Percentiles rank a stretch among this genome's conserved stretches.
phyloP scores from a whole-genome alignment of 805 yeast genomes.

The Wickerhamiella domercqiae region DNA sequence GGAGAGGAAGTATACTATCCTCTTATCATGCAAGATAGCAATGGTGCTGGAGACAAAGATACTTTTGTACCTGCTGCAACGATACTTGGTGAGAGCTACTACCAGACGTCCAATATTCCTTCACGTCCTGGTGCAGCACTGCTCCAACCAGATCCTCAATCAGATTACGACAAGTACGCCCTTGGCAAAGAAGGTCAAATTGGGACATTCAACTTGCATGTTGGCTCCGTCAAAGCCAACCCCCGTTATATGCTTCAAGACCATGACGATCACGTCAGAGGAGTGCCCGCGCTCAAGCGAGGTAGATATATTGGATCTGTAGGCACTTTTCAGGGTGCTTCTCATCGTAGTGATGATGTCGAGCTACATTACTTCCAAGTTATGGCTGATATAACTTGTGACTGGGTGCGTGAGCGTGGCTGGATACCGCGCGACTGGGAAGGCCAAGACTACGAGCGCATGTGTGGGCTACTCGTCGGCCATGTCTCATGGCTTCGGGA shows the following conservation, averaged over 20 bases:
- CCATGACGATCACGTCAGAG: slow-evolving; percentile 8
- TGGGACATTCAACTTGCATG: slow-evolving; percentile 12
- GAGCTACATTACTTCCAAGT: slow-evolving; percentile 12
- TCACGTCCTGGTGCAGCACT: slow-evolving; percentile 25
- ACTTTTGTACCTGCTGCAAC: slow-evolving; percentile 60
- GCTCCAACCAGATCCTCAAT: slow-evolving; percentile 57
- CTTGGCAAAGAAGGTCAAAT: slow-evolving; percentile 1
- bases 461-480: slow-evolving; percentile 9
- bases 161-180: slow-evolving; percentile 30
- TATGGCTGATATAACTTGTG: slow-evolving; percentile 13
- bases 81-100: slow-evolving; percentile 42
- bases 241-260: slow-evolving; percentile 11
- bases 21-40: slow-evolving; percentile 42
- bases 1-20: slow-evolving; percentile 49
- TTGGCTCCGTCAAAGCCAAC: slow-evolving; percentile 16
- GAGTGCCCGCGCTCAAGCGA: slow-evolving; percentile 9
- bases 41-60: slow-evolving; percentile 76
- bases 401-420: slow-evolving; percentile 10
- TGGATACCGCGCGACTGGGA: slow-evolving; percentile 12
- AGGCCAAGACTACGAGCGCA: slow-evolving; percentile 6
- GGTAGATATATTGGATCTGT: slow-evolving; percentile 13
- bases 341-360: slow-evolving; percentile 8
- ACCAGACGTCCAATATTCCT: slow-evolving; percentile 31
- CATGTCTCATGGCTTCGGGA: slow-evolving; percentile 14
- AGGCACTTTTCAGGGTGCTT: slow-evolving; percentile 3